Evolutionary conservation across 371 early-diverging fungal species (phyloP).

Genomic region (Aphelidium insulamus): DNA sequence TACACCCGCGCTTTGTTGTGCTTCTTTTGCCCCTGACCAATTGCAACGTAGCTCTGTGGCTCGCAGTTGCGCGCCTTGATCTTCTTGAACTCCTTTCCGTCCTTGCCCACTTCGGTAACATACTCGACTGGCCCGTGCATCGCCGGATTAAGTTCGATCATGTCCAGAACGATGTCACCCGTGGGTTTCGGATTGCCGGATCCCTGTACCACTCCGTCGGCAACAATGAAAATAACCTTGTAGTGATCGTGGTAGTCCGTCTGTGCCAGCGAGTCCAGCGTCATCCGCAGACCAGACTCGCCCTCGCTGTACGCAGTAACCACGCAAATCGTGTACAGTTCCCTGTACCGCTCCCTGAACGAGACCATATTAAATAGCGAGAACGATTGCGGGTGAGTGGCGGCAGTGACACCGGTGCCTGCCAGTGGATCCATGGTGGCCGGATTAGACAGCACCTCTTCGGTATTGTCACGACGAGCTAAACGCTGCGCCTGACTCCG

Average conservation of each 20-base stretch:
- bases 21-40: constrained; percentile 75
- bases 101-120: too few relatives aligned
- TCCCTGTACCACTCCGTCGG: constrained; percentile 67
- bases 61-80: constrained; percentile 18
- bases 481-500: too few relatives aligned
- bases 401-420: too few relatives aligned
- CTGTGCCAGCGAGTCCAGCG: constrained; percentile 79
- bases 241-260: constrained; percentile 78
- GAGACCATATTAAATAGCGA: too few relatives aligned
- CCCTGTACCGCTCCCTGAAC: too few relatives aligned
- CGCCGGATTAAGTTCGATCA: too few relatives aligned
- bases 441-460: too few relatives aligned
- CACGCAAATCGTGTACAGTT: constrained; percentile 27
- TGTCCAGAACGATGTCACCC: constrained; percentile 52
- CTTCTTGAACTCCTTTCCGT: constrained; percentile 31
- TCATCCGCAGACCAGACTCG: constrained; percentile 63
- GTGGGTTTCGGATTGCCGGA: constrained; percentile 48
- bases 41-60: constrained; percentile 66
- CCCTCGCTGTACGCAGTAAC: constrained; percentile 84
- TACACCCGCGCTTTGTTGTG: constrained; percentile 91
- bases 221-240: constrained; percentile 74
- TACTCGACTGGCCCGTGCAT: too few relatives aligned
- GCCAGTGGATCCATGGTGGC: too few relatives aligned
- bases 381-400: too few relatives aligned
- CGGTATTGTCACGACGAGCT: too few relatives aligned